Conservation (phyloP, 495 filamentous ascomycete species). For the Aspergillus diversus region DNA sequence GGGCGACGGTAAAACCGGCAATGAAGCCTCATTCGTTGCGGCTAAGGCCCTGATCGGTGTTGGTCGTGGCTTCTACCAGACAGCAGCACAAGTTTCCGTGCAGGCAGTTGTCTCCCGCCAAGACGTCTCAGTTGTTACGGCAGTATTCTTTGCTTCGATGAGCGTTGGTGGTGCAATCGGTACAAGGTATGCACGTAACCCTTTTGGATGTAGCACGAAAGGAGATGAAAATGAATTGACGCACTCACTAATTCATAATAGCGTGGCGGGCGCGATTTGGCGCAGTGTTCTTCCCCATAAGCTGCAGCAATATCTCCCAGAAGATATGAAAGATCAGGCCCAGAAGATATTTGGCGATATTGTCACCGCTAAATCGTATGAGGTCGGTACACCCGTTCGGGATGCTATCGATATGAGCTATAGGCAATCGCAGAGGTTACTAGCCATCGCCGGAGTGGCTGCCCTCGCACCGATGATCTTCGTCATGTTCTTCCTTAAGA, state of each 20-base stretch:
- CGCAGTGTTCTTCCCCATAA: conserved; percentile 28
- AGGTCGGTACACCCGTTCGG: conserved; percentile 19
- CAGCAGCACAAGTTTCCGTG: conserved; percentile 31
- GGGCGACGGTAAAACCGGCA: conserved; percentile 26
- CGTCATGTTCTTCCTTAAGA: conserved; percentile 30
- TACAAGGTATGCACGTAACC: conserved; percentile 22
- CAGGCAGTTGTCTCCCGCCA: conserved; percentile 26
- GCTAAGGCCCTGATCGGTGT: conserved; percentile 30
- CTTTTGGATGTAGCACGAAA: background rate
- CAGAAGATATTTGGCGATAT: conserved; percentile 29
- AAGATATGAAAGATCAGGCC: conserved; percentile 25
- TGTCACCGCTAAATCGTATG: conserved; percentile 26
- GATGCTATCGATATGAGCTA: conserved; percentile 18
- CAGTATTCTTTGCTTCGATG: conserved; percentile 32
- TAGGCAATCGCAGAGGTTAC: conserved; percentile 26
- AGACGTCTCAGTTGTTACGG: conserved; percentile 32
- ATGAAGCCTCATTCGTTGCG: conserved; percentile 29
- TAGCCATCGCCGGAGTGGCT: conserved; percentile 25
- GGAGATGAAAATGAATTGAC: background rate
- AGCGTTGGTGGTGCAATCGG: conserved; percentile 32
- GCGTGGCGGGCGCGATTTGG: conserved; percentile 36
- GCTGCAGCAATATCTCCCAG: conserved; percentile 24
- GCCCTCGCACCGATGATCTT: conserved; percentile 29
- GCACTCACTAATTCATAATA: conserved; percentile 2
- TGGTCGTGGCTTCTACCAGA: conserved; percentile 33